These are phyloP conservation scores for Saccharomycopsis fodiens DNA, from an alignment of 805 yeast species.

Conservation along the genomic window DNA sequence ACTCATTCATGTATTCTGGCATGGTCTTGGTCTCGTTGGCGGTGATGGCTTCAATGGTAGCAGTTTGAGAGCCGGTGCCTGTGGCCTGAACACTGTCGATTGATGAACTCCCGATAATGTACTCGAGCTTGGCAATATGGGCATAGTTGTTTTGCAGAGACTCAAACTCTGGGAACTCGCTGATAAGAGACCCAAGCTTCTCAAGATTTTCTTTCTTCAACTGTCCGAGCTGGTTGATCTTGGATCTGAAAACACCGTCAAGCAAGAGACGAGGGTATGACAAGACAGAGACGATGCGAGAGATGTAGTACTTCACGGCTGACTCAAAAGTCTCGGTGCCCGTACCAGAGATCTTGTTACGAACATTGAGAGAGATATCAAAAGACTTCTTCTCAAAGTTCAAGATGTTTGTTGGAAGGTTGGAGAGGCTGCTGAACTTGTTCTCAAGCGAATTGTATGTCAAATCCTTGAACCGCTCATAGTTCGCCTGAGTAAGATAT, in stretches of 20 bases:
- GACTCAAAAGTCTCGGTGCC: constrained; percentile 4
- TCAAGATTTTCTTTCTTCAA: constrained; percentile 28
- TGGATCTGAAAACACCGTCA: constrained; percentile 24
- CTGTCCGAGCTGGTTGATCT: constrained; percentile 22
- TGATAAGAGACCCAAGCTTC: constrained; percentile 31
- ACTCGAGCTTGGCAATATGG: not conserved
- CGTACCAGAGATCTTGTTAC: constrained; percentile 1
- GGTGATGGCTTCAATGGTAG: not conserved
- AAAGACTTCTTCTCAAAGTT: not conserved
- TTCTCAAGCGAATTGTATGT: not conserved
- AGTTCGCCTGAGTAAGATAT: constrained; percentile 7
- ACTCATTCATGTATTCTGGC: constrained; percentile 1
- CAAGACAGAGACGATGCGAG: constrained; percentile 13
- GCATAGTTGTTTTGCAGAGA: not conserved
- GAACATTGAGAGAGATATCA: constrained; percentile 9
- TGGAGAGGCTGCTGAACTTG: constrained; percentile 20
- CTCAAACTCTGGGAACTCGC: constrained; percentile 27
- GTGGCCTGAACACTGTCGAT: not conserved
- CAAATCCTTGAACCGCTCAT: not conserved
- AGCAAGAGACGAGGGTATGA: constrained; percentile 30
- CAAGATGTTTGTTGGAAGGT: constrained; percentile 13
- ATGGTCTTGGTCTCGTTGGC: constrained; percentile 19
- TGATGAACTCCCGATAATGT: not conserved
- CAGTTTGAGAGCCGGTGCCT: not conserved
- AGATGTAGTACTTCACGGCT: constrained; percentile 25